Conservation (phyloP, 345 rosid genomes). For the Moringa oleifera region DNA sequence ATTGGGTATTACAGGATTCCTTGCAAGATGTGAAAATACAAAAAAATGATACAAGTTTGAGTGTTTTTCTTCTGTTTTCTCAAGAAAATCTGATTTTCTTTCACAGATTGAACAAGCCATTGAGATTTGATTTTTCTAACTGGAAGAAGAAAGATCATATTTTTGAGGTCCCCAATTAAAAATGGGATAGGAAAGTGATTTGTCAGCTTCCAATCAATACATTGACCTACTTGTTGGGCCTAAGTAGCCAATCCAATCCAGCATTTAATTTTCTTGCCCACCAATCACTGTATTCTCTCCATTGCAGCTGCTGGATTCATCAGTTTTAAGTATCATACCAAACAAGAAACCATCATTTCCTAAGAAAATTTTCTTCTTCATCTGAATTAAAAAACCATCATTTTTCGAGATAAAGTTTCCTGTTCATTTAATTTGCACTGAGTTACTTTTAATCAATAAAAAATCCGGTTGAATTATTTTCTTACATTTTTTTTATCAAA, state of each 20-base stretch:
- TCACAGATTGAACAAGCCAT: background rate
- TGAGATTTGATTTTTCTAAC: background rate
- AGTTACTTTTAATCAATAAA: too few species aligned
- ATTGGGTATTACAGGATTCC: background rate
- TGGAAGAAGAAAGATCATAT: background rate
- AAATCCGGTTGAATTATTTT: too few species aligned
- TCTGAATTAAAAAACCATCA: too few species aligned
- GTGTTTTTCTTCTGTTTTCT: background rate
- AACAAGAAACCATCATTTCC: too few species aligned
- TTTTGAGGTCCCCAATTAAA: background rate
- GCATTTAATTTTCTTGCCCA: too few species aligned
- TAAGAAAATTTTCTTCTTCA: too few species aligned
- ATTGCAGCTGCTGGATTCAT: background rate
- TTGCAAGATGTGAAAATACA: background rate
- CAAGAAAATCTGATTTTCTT: background rate
- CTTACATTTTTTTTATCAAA: too few species aligned
- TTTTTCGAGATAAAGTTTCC: too few species aligned
- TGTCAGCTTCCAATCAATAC: slow-evolving; percentile 19
- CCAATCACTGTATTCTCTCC: background rate
- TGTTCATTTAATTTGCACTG: too few species aligned
- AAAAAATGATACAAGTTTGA: too few species aligned
- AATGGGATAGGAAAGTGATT: slow-evolving; percentile 26
- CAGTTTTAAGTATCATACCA: background rate
- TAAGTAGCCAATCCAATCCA: too few species aligned
- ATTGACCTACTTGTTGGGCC: background rate